Percentiles rank a stretch among this genome's conserved stretches.
Evolutionary conservation across 768 basidiomycete genomes (phyloP).

Genomic region (Leccinum olivaceopallidum): DNA sequence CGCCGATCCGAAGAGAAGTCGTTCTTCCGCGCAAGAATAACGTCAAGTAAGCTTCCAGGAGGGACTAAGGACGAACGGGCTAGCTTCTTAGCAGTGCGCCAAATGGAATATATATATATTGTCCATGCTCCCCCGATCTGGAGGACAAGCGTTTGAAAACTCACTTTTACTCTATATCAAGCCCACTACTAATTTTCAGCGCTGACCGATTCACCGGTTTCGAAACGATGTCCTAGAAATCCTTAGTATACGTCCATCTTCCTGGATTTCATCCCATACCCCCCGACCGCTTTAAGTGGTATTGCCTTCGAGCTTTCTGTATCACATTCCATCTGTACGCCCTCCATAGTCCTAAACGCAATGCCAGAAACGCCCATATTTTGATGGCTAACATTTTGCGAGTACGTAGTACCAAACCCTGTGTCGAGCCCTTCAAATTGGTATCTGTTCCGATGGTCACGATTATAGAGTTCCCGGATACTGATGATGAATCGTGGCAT

Average conservation of each 20-base stretch:
- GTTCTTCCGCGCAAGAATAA: background rate
- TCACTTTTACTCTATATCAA: background rate
- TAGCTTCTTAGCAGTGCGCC: no score
- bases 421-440: background rate
- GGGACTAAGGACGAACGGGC: background rate
- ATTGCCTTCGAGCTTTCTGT: background rate
- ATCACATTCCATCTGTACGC: background rate
- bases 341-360: background rate
- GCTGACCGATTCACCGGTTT: background rate
- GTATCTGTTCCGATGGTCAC: no score
- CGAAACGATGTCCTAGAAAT: background rate
- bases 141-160: background rate
- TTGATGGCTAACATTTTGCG: background rate
- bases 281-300: no score
- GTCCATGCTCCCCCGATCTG: no score
- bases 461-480: conserved; percentile 1
- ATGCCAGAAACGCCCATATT: background rate
- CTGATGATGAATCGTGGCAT: conserved; percentile 1
- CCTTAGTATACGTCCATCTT: background rate
- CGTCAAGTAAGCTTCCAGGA: background rate
- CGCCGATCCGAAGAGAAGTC: no score
- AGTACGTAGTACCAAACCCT: background rate
- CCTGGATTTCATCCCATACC: no score
- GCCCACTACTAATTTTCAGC: background rate
- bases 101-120: no score